Evolutionary conservation across 164 flowering plant genomes (phyloP), one percentile per base, ranked within the genome.

Genomic region (Sextonia rubra): DNA sequence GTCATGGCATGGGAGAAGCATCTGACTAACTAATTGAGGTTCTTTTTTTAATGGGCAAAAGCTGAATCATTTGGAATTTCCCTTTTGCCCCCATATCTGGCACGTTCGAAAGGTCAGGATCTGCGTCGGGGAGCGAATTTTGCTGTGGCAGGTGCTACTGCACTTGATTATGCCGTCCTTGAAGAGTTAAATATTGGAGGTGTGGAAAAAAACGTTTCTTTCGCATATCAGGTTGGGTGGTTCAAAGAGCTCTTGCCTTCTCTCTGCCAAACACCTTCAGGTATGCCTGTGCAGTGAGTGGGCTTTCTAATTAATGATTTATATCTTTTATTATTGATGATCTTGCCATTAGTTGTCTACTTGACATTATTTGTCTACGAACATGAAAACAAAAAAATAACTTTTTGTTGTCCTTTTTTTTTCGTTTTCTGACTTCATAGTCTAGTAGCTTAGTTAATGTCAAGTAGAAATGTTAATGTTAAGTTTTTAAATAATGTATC

Each of bases 91-190:
- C 90, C 90, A 1, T 87, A 84, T 74, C 65, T 84, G 17, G 74
- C 71, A 66, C 23, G 77, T 61, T 44, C 48, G 7, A 66, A 77
- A 58, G 77, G 65, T 37, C 60, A 70, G 25, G 56, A 64, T 58
- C 30, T 44, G 12, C 37, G 64, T 7, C 74, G 81, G 11, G 91
- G 91, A 26, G 87, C 79, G 25, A 89, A 86, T 69, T 88, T 89
- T 67, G 93, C 91, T 1, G 86, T 86, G 1, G 84, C 84, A 23
- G 88, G 89, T 56, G 86, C 87, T 20, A 86, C 91, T 0, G 90
- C 90, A 3, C 80, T 89, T 20, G 81, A 83, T 60, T 1, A 69
- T 20, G 11, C 73, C 14, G 24, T 68, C 70, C 48, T 61, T 8
- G 76, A 75, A 20, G 77, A 56, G 26, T 71, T 76, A 0, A 26